A percentile compares a stretch with the other conserved stretches of the same genome.
These are phyloP conservation scores for Ehretia macrophylla DNA, from an alignment of 257 asterid genomes.

Conservation along the genomic window DNA sequence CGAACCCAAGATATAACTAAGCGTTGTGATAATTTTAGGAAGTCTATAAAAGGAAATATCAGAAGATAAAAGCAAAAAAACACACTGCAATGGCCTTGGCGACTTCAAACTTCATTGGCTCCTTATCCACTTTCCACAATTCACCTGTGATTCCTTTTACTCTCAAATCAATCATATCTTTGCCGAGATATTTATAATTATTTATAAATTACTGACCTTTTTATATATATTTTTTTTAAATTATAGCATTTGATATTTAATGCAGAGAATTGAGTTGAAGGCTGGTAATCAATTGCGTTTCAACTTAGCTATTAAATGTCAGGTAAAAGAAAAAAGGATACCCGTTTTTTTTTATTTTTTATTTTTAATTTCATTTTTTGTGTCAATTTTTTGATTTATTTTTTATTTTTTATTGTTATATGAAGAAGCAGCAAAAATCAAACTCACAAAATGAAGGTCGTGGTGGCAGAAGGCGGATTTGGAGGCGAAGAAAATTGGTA, in stretches of 20 bases:
- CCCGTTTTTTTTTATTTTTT: background rate
- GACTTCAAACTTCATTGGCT: background rate
- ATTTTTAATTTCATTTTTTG: background rate
- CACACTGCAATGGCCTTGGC: background rate
- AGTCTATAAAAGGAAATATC: background rate
- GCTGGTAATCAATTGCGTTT: conserved; percentile 28
- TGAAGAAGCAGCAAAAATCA: conserved; percentile 37
- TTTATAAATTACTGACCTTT: background rate
- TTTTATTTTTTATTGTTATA: background rate
- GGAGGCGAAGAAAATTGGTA: conserved; percentile 94
- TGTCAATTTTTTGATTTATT: background rate
- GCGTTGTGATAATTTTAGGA: background rate
- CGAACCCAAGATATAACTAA: too few species aligned
- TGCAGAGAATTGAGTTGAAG: conserved; percentile 57
- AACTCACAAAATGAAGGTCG: conserved; percentile 41
- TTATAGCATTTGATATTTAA: conserved; percentile 2
- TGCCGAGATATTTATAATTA: background rate
- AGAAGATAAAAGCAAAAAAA: background rate
- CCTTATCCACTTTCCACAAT: background rate
- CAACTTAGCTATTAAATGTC: conserved; percentile 30
- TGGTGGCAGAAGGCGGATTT: conserved; percentile 49
- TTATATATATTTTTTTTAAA: background rate
- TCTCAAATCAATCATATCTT: background rate
- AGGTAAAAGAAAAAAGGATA: conserved; percentile 28
- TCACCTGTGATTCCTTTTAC: background rate